A percentile compares a stretch with the other conserved stretches of the same genome.
Conservation (phyloP, 2,329 filamentous ascomycete genomes). For the Ophiosphaerella narmari region DNA sequence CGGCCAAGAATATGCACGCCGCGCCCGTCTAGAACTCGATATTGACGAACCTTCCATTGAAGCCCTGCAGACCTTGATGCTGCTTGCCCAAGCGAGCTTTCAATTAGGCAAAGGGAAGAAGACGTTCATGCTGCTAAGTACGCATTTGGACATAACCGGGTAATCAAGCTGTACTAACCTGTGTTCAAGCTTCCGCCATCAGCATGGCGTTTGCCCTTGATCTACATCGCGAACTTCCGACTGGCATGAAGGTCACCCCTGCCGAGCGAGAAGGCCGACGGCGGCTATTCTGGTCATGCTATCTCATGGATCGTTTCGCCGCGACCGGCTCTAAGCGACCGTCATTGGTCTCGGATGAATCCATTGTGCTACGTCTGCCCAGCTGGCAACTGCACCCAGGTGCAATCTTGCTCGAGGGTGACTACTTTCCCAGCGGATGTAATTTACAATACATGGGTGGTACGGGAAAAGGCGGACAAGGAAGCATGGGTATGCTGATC, state of each 20-base stretch:
- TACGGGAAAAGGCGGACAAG: slow-evolving; percentile 71
- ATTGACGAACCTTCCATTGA: slow-evolving; percentile 82
- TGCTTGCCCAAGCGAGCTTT: slow-evolving; percentile 76
- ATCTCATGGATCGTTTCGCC: slow-evolving; percentile 82
- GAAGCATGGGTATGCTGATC: slow-evolving; percentile 79
- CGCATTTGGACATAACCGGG: slow-evolving; percentile 3
- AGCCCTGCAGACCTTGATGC: slow-evolving; percentile 72
- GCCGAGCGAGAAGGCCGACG: slow-evolving; percentile 76
- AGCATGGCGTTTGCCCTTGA: slow-evolving; percentile 85
- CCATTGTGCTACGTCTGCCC: slow-evolving; percentile 74
- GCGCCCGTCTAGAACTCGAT: slow-evolving; percentile 72
- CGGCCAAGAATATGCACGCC: slow-evolving; percentile 74
- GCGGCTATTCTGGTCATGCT: slow-evolving; percentile 88
- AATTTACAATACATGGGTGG: slow-evolving; percentile 75
- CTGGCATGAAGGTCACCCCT: slow-evolving; percentile 64
- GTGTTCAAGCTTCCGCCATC: slow-evolving; percentile 67
- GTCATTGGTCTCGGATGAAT: slow-evolving; percentile 77
- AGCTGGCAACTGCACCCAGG: slow-evolving; percentile 70
- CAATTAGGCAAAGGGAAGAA: slow-evolving; percentile 81
- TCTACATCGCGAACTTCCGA: slow-evolving; percentile 75
- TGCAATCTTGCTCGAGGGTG: slow-evolving; percentile 70
- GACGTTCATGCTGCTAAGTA: slow-evolving; percentile 84
- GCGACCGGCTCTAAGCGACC: slow-evolving; percentile 81
- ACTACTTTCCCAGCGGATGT: slow-evolving; percentile 79
- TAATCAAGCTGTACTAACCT: slow-evolving; percentile 20